A percentile compares a stretch with the other conserved stretches of the same genome.
These are phyloP conservation scores for Leccinum truebloodii DNA, from an alignment of 768 basidiomycete species.

Conservation along the genomic window DNA sequence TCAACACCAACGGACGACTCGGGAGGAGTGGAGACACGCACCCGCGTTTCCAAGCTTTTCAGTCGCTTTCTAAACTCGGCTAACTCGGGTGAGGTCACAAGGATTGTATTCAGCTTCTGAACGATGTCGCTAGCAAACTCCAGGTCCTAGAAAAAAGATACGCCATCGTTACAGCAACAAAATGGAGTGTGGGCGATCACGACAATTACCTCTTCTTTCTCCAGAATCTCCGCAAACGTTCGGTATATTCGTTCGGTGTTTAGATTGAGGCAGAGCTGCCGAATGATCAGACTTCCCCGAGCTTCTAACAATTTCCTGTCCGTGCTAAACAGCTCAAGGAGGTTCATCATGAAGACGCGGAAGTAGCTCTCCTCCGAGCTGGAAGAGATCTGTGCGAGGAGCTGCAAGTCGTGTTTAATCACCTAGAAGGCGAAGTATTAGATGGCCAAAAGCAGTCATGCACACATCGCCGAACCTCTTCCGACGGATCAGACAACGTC, in stretches of 20 bases:
- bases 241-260: constrained; percentile 95
- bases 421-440: constrained; percentile 51
- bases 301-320: constrained; percentile 88
- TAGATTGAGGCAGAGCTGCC: constrained; percentile 90
- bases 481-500: constrained; percentile 93
- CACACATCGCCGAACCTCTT: constrained; percentile 61
- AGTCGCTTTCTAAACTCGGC: constrained; percentile 90
- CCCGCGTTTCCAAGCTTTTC: constrained; percentile 91
- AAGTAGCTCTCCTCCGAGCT: constrained; percentile 96
- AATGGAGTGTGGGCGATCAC: background rate
- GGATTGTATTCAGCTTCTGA: constrained; percentile 94
- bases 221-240: constrained; percentile 94
- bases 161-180: background rate
- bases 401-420: constrained; percentile 93
- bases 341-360: constrained; percentile 92
- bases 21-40: constrained; percentile 37
- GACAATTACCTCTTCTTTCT: constrained; percentile 89
- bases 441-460: background rate
- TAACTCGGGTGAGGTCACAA: constrained; percentile 96
- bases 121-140: constrained; percentile 98
- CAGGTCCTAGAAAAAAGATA: constrained; percentile 63
- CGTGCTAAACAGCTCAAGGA: constrained; percentile 93
- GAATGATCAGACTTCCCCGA: constrained; percentile 91
- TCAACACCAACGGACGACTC: constrained; percentile 5
- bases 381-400: constrained; percentile 95